Evolutionary conservation across 345 rosid genomes (phyloP), one percentile per base, ranked within the genome.

Genomic region (Isatis tinctoria): DNA sequence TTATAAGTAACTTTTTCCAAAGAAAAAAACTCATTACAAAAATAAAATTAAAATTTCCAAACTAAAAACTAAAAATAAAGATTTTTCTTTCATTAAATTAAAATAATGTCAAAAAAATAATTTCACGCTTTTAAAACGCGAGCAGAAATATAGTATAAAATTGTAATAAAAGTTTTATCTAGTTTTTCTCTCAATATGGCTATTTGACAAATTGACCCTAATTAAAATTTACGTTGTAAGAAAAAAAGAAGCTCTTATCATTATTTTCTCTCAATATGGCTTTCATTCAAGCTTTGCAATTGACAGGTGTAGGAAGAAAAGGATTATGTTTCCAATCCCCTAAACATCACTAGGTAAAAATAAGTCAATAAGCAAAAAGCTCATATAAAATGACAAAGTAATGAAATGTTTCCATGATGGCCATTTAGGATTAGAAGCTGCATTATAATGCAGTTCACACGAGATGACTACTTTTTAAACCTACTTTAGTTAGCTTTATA

Each of bases 331-430:
- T 32, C 4, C 27, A 18, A 72, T 49, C 24, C 49, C 40, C 8
- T 62, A 51, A 32, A 63, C 64, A 73, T 64, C 76, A 73, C 41
- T 63, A n/a, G 41, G 10, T 41, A 73, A 73, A 54, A 45, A 43
- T 11, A 63, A 41, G 36, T 52, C 56, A 53, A 32, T 33, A 56
- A 33, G 37, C 18, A 43, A 64, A 54, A 20, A 13, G 28, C 13
- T 40, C 16, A 28, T 40, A 44, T 16, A 73, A 41, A 41, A 28
- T 32, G 70, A 60, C 4, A 69, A 75, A 61, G 51, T 33, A 53
- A 60, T 17, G 32, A 32, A 52, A 33, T 76, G 80, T 61, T 72
- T 76, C 81, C 86, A 80, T 76, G 76, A 62, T 80, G 83, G 83
- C 74, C 24, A 73, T 65, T 83, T 74, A 71, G 67, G 74, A 78